These are phyloP conservation scores for Euphorbia pulcherrima DNA, from an alignment of 345 rosid genomes.

Conservation along the genomic window DNA sequence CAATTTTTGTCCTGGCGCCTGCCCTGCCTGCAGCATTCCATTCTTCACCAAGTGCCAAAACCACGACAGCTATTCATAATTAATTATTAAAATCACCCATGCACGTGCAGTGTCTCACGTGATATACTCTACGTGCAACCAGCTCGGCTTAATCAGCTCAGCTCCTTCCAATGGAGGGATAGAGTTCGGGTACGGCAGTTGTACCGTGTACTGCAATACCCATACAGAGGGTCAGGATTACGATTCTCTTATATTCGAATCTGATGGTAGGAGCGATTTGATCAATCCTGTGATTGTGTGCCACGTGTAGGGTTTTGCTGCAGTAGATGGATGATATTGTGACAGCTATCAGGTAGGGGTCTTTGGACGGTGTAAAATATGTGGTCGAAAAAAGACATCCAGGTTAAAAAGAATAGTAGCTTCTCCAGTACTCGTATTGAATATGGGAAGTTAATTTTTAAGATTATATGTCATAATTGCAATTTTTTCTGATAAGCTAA, in stretches of 20 bases:
- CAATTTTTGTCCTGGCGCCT: neutral
- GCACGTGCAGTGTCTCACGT: conserved; percentile 11
- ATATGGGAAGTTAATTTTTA: too few species aligned
- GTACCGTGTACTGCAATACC: neutral
- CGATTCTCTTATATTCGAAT: too few species aligned
- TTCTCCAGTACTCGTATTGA: conserved; percentile 5
- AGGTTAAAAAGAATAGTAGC: neutral
- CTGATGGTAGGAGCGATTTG: too few species aligned
- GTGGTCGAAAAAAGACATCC: neutral
- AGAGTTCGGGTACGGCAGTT: conserved; percentile 18
- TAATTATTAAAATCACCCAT: too few species aligned
- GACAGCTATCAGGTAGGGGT: neutral
- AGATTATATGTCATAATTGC: too few species aligned
- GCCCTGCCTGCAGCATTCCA: neutral
- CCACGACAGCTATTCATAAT: neutral
- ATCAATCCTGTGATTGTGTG: too few species aligned
- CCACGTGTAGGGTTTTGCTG: too few species aligned
- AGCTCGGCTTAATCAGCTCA: neutral
- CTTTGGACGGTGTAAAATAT: neutral
- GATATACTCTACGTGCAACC: neutral
- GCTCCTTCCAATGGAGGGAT: too few species aligned
- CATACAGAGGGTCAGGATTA: too few species aligned
- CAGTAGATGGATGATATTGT: neutral
- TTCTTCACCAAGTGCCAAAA: neutral
- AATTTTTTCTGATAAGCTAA: too few species aligned